Conservation (phyloP, 129 eudicot genomes). For the Chrysanthemum seticuspe region DNA sequence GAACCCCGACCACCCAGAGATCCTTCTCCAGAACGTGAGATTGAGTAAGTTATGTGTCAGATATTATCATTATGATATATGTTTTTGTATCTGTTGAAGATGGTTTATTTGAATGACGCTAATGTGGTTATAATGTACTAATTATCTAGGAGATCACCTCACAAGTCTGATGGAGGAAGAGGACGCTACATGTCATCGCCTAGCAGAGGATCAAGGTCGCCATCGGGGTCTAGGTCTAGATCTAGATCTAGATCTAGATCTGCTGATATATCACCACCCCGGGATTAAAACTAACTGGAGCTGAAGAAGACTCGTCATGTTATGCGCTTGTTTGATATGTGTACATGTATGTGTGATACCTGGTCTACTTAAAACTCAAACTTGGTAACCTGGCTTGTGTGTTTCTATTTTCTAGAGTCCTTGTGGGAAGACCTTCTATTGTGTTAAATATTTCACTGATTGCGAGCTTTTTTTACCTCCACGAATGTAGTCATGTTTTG, state of each 20-base stretch:
- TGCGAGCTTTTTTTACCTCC: background rate
- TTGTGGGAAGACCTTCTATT: slow-evolving; percentile 13
- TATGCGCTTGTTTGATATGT: slow-evolving; percentile 16
- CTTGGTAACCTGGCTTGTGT: slow-evolving; percentile 24
- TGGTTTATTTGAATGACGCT: slow-evolving; percentile 3
- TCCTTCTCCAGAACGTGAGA: slow-evolving; percentile 29
- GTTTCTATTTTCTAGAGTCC: background rate
- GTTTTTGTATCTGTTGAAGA: background rate
- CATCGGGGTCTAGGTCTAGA: slow-evolving; percentile 55
- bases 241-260: slow-evolving; percentile 54
- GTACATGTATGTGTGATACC: slow-evolving; percentile 21
- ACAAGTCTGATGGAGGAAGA: slow-evolving; percentile 26
- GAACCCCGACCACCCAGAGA: slow-evolving; percentile 40
- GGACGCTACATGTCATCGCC: slow-evolving; percentile 34
- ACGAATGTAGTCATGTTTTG: slow-evolving; percentile 1
- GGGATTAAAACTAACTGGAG: slow-evolving; percentile 8
- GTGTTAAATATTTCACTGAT: slow-evolving; percentile 5
- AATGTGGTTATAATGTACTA: background rate
- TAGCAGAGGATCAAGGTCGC: slow-evolving; percentile 45
- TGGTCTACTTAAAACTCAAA: background rate
- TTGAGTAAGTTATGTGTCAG: background rate
- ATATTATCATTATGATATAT: background rate
- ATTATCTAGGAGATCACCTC: slow-evolving; percentile 15
- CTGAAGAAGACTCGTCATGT: background rate
- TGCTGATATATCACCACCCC: slow-evolving; percentile 41